Evolutionary conservation across 2,329 filamentous ascomycete genomes (phyloP).

Genomic region (Pseudopyrenochaeta lycopersici): DNA sequence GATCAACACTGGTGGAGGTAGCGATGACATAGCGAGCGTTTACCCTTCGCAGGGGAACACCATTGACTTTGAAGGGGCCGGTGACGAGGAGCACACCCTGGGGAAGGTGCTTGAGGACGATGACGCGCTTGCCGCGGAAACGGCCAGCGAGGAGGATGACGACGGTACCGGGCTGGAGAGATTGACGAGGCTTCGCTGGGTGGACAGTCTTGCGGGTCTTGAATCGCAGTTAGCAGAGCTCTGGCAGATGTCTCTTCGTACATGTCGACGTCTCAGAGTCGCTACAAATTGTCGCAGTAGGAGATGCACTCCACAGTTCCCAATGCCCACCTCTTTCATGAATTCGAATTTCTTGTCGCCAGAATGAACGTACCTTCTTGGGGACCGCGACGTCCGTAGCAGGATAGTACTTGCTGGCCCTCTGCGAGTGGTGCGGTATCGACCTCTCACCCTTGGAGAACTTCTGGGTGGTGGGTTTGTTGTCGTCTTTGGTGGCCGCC

Average conservation of each 20-base stretch:
- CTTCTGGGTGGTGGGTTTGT: constrained; percentile 75
- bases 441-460: constrained; percentile 96
- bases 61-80: constrained; percentile 99
- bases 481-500: constrained; percentile 61
- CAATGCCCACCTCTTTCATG: constrained; percentile 23
- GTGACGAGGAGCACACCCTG: constrained; percentile 99
- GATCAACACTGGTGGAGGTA: constrained; percentile 84
- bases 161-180: constrained; percentile 92
- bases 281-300: constrained; percentile 9
- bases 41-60: constrained; percentile 92
- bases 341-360: constrained; percentile 21
- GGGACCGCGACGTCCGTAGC: constrained; percentile 87
- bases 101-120: constrained; percentile 96
- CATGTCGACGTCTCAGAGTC: constrained; percentile 4
- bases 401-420: constrained; percentile 99
- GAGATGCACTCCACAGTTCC: constrained; percentile 3
- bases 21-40: constrained; percentile 95
- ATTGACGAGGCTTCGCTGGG: constrained; percentile 84
- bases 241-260: constrained; percentile 10
- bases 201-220: constrained; percentile 95
- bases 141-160: constrained; percentile 99
- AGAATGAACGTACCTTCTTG: constrained; percentile 84
- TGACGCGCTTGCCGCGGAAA: constrained; percentile 99
- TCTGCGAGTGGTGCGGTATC: constrained; percentile 85
- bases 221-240: constrained; percentile 38